A percentile compares a stretch with the other conserved stretches of the same genome.
Evolutionary conservation across 1,284 basidiomycete species (phyloP).

Genomic region (Pascua guehoae): DNA sequence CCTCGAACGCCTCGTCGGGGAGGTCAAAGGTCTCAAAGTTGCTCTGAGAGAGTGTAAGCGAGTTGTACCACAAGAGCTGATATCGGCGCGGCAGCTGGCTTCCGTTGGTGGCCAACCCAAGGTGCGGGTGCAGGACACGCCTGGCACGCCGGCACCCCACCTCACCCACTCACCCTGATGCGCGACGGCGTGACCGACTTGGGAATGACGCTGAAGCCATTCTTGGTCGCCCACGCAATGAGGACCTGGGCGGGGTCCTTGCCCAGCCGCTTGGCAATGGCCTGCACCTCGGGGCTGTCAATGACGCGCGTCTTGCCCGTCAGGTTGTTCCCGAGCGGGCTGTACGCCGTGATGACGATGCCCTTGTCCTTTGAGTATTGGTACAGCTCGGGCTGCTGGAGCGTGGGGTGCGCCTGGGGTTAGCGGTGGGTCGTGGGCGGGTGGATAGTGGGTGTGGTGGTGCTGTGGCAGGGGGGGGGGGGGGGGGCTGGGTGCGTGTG

Average conservation of each 20-base stretch:
- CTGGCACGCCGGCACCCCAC: no score
- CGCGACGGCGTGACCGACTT: constrained; percentile 58
- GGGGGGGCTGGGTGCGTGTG: no score
- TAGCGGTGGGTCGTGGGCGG: no score
- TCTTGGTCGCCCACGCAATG: constrained; percentile 62
- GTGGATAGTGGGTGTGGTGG: no score
- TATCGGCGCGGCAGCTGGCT: no score
- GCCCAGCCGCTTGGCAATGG: constrained; percentile 59
- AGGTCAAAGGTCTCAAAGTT: constrained; percentile 70
- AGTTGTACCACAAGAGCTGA: background rate
- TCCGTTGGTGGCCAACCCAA: no score
- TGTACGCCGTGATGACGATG: constrained; percentile 63
- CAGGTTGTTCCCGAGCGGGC: constrained; percentile 54
- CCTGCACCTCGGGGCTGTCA: constrained; percentile 55
- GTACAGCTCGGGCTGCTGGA: constrained; percentile 42
- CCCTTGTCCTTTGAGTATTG: constrained; percentile 58
- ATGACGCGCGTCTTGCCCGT: constrained; percentile 36
- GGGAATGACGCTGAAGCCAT: constrained; percentile 57
- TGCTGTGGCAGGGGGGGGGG: no score
- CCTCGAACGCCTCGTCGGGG: constrained; percentile 60
- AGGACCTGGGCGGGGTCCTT: constrained; percentile 66
- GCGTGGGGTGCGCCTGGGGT: constrained; percentile 60
- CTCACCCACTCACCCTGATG: constrained; percentile 52
- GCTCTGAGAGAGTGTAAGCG: constrained; percentile 38
- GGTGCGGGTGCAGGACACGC: no score